Conservation (phyloP, 176 grass and related monocot species). For the Hyparrhenia diplandra region DNA sequence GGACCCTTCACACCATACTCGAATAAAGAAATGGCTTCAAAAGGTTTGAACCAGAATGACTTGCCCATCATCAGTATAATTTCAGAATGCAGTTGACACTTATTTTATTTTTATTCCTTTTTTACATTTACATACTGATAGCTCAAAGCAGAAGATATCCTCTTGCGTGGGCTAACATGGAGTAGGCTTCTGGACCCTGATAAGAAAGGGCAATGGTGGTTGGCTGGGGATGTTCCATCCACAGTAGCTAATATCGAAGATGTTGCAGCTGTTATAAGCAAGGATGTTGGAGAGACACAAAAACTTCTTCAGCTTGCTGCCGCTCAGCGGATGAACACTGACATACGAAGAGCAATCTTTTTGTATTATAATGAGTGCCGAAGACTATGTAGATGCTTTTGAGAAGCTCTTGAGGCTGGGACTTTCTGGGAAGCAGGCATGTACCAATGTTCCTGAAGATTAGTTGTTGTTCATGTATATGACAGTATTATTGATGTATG, state of each 20-base stretch:
- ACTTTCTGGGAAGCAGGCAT: conserved; percentile 82
- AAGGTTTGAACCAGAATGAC: conserved; percentile 46
- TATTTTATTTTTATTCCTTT: conserved; percentile 20
- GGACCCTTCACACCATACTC: conserved; percentile 70
- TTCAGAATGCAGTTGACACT: conserved; percentile 7
- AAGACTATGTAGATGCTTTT: conserved; percentile 94
- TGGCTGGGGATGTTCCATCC: conserved; percentile 56
- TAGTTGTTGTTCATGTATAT: background rate
- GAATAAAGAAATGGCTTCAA: conserved; percentile 90
- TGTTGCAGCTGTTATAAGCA: conserved; percentile 54
- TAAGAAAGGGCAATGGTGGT: conserved; percentile 98
- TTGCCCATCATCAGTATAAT: background rate
- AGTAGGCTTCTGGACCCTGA: conserved; percentile 72
- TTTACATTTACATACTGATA: conserved; percentile 35
- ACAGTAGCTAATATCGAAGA: conserved; percentile 47
- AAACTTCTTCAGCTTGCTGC: conserved; percentile 80
- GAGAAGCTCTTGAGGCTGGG: conserved; percentile 93
- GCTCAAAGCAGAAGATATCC: conserved; percentile 65
- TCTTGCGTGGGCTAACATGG: conserved; percentile 78
- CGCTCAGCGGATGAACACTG: conserved; percentile 91
- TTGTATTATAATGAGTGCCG: conserved; percentile 91
- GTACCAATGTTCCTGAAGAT: background rate
- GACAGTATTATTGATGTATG: conserved; percentile 12
- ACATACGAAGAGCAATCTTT: conserved; percentile 88
- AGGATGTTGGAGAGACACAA: conserved; percentile 69